phyloP scores from a whole-genome alignment of 768 basidiomycete species.

The Cystofilobasidium capitatum region DNA sequence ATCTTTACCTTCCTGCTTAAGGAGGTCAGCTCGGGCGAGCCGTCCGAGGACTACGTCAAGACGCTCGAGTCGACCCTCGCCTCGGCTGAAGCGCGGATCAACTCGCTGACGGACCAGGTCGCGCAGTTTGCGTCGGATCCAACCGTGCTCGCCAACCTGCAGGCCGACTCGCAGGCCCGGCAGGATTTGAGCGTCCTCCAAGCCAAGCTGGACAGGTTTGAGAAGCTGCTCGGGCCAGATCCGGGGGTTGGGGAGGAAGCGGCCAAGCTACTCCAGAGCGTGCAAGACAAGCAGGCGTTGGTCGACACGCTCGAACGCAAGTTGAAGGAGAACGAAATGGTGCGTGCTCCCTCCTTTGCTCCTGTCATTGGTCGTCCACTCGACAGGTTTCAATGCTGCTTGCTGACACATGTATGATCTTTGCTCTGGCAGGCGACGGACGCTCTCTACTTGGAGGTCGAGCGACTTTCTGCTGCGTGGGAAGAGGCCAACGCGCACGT shows the following conservation, averaged over 20 bases:
- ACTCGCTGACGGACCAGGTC: slow-evolving; percentile 28
- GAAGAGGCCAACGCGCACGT: slow-evolving; percentile 70
- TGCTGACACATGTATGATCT: background rate
- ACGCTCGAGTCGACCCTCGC: slow-evolving; percentile 51
- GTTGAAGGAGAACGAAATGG: slow-evolving; percentile 57
- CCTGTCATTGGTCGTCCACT: background rate
- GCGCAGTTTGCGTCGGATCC: slow-evolving; percentile 5
- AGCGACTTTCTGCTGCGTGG: slow-evolving; percentile 77
- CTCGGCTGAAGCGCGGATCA: slow-evolving; percentile 23
- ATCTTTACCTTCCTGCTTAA: slow-evolving; percentile 60
- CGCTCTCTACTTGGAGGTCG: slow-evolving; percentile 71
- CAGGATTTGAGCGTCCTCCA: slow-evolving; percentile 23
- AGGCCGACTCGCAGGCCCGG: slow-evolving; percentile 19
- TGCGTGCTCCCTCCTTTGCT: slow-evolving; percentile 41
- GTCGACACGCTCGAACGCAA: slow-evolving; percentile 54
- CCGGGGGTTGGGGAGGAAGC: slow-evolving; percentile 50
- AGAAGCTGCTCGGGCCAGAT: slow-evolving; percentile 51
- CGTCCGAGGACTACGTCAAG: slow-evolving; percentile 41
- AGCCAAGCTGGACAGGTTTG: slow-evolving; percentile 44
- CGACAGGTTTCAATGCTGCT: background rate
- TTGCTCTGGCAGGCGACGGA: slow-evolving; percentile 51
- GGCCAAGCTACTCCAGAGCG: slow-evolving; percentile 46
- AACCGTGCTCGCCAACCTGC: background rate
- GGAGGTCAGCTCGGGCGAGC: slow-evolving; percentile 41
- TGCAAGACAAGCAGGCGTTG: slow-evolving; percentile 62